Evolutionary conservation across 768 basidiomycete species (phyloP), one percentile per base, ranked within the genome.

Genomic region (Pleurotus eryngii): DNA sequence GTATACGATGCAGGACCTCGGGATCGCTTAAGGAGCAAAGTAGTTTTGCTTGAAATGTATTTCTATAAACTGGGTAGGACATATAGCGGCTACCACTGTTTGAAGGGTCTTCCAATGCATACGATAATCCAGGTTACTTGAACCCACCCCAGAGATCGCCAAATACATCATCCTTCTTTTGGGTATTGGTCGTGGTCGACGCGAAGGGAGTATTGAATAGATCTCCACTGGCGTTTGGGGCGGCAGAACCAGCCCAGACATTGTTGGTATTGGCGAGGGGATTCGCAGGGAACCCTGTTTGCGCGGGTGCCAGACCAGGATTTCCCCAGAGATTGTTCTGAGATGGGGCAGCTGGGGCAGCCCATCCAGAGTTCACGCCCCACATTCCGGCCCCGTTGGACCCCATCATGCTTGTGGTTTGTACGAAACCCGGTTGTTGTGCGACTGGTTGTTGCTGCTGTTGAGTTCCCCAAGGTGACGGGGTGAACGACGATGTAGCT

Each of bases 101-200:
- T 12, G 38, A 49, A 37, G 39, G 27, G n/a, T 35, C 11, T 35
- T 35, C 9, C 8, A 35, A 35, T 35, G 30, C 30, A 11, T 35
- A 35, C 3, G 7, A 35, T 35, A 35, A 35, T 9, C 30, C 3
- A 26, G 40, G 38, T 65, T 77, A 92, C 76, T 91, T 91, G 70
- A 90, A 90, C 39, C 85, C 83, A 49, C 89, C 89, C 91, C 91
- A 92, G 49, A 93, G 69, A 70, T 92, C 89, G 5, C 87, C 89
- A 65, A 92, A 92, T 5, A 76, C 84, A 63, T 93, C 90, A 60
- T 91, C 90, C 70, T 80, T 87, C 75, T 88, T 86, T 59, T 72
- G 67, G 9, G 51, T 67, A 0, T 66, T 59, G n/a, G 72, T 18
- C 1, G 74, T 60, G 50, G 69, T 66, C 26, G 69, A 59, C 22